Conservation (phyloP, 345 rosid species). For the Combretum micranthum region DNA sequence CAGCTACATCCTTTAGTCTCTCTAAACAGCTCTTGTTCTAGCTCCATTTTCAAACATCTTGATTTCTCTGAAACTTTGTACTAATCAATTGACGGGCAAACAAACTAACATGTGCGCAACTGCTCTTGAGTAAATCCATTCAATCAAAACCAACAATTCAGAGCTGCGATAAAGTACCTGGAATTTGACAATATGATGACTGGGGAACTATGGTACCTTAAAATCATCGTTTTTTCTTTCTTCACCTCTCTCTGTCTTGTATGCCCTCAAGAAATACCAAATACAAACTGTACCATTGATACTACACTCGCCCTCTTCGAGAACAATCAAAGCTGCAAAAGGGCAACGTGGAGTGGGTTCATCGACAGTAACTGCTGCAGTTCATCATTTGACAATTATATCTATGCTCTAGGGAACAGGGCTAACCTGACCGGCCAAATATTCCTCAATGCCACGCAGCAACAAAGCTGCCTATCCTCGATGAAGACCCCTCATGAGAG, state of each 20-base stretch:
- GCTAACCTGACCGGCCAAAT: constrained; percentile 32
- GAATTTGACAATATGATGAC: too few relatives aligned
- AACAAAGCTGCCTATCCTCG: constrained; percentile 25
- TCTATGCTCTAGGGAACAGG: constrained; percentile 29
- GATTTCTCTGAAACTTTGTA: neutral
- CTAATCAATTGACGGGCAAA: too few relatives aligned
- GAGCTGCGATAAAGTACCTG: too few relatives aligned
- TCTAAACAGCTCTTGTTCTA: neutral
- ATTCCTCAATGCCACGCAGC: constrained; percentile 33
- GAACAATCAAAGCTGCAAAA: constrained; percentile 12
- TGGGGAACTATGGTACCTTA: too few relatives aligned
- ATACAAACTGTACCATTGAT: neutral
- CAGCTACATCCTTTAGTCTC: neutral
- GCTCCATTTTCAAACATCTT: neutral
- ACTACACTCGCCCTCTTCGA: neutral
- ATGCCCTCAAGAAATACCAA: neutral
- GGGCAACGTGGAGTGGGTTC: constrained; percentile 33
- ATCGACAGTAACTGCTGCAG: constrained; percentile 22
- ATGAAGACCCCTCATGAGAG: constrained; percentile 10
- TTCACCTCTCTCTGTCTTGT: neutral
- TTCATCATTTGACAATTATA: constrained; percentile 24
- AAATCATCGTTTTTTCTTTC: neutral
- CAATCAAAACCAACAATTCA: too few relatives aligned
- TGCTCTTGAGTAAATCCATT: too few relatives aligned
- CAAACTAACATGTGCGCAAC: too few relatives aligned